Evolutionary conservation across 129 eudicot genomes (phyloP), one percentile per base, ranked within the genome.

Genomic region (Chrysanthemum makinoi): DNA sequence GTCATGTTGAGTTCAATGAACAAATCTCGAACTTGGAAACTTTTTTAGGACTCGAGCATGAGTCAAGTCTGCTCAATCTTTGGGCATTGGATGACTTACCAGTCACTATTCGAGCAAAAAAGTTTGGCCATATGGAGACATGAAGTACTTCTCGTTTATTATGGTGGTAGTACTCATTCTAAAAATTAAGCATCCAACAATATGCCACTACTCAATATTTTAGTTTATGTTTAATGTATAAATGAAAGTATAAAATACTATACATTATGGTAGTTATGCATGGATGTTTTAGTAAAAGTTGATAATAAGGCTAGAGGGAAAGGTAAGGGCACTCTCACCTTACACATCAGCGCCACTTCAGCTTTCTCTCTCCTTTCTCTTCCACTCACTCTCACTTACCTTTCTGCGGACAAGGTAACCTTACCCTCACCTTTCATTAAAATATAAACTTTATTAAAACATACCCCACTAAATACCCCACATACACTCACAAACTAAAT

Each of bases 41-140:
- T 22, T 77, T 77, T 52, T 77, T 77, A 46, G 81, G 81, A 20
- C 60, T 77, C 4, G 81, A 77, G 44, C 81, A 77, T 14, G 76
- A 77, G 72, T 62, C 71, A 16, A 51, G 10, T 33, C 76, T 33
- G 57, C 70, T 70, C 10, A 59, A 70, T 53, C 7, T 77, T 44
- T 77, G 76, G 76, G 81, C 60, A 26, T 54, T 70, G 65, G 81
- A 77, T 66, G 80, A 66, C 20, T 58, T 75, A 59, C 57, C 16
- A 28, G 15, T 65, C 56, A 35, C 22, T 11, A 14, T 57, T 26
- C 58, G 53, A 75, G 17, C 24, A 59, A n/a, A 46, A 20, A 1
- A 18, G 17, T 57, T 39, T 3, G 17, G 44, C 22, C 61, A 52
- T 67, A 48, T 69, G 43, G 7, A 33, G 43, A 33, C 62, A 56